These are phyloP conservation scores for Aristolochia californica DNA, from an alignment of 164 flowering plant genomes.

Conservation along the genomic window DNA sequence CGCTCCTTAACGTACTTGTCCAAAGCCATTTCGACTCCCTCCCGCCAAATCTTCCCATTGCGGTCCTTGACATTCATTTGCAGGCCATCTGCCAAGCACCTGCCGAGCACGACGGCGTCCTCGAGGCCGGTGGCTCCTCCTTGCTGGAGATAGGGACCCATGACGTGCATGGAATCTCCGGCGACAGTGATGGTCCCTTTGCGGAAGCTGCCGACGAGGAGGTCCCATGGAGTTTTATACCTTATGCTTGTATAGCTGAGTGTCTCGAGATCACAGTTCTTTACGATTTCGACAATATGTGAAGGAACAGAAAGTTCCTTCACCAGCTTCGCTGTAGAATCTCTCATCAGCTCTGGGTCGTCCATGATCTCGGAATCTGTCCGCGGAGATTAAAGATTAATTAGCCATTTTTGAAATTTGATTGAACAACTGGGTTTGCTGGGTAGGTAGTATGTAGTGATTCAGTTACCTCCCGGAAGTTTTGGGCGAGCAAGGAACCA, in stretches of 20 bases:
- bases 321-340: constrained; percentile 6
- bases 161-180: constrained; percentile 37
- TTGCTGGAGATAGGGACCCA: constrained; percentile 36
- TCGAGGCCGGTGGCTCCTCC: constrained; percentile 29
- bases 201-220: constrained; percentile 10
- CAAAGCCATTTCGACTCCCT: constrained; percentile 14
- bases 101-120: constrained; percentile 32
- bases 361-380: constrained; percentile 18
- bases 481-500: constrained; percentile 30
- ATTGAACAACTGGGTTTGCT: background rate
- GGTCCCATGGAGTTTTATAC: constrained; percentile 25
- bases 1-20: constrained; percentile 21
- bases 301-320: constrained; percentile 10
- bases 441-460: background rate
- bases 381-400: background rate
- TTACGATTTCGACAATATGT: constrained; percentile 17
- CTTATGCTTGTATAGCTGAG: constrained; percentile 11
- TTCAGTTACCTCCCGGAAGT: constrained; percentile 20
- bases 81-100: constrained; percentile 17
- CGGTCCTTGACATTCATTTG: background rate
- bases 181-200: constrained; percentile 24
- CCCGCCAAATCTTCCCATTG: background rate
- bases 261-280: constrained; percentile 13
- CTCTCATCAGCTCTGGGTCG: constrained; percentile 14
- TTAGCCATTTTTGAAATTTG: background rate